Conservation (phyloP, 768 basidiomycete genomes). For the Leccinum disarticulatum region DNA sequence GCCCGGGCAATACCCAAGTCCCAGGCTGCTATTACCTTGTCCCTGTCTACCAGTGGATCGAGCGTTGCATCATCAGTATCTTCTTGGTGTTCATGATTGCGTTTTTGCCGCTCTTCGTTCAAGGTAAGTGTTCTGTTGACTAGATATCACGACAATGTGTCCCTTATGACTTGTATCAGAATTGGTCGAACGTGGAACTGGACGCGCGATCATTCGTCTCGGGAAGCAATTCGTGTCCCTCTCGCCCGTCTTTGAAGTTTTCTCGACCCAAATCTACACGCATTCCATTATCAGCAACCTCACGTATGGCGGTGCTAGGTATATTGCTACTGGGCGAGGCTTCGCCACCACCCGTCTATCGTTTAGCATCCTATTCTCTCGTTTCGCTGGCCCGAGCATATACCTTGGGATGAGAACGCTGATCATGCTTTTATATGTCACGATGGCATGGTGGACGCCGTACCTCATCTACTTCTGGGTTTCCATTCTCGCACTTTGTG, state of each 20-base stretch:
- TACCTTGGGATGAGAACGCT: slow-evolving; percentile 95
- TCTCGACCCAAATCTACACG: slow-evolving; percentile 97
- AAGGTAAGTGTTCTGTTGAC: slow-evolving; percentile 55
- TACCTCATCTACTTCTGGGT: slow-evolving; percentile 98
- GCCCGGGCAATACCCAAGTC: slow-evolving; percentile 65
- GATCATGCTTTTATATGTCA: slow-evolving; percentile 91
- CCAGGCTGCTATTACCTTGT: slow-evolving; percentile 93
- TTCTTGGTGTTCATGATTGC: slow-evolving; percentile 98
- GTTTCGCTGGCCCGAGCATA: slow-evolving; percentile 97
- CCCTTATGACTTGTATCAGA: slow-evolving; percentile 46
- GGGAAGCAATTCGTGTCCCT: slow-evolving; percentile 93
- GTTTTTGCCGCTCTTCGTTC: slow-evolving; percentile 91
- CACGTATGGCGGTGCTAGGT: slow-evolving; percentile 96
- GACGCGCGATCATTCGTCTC: slow-evolving; percentile 86
- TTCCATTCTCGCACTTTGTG: slow-evolving; percentile 86
- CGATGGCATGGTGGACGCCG: slow-evolving; percentile 86
- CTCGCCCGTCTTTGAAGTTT: slow-evolving; percentile 96
- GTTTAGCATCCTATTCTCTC: slow-evolving; percentile 94
- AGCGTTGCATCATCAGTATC: slow-evolving; percentile 94
- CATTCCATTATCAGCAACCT: slow-evolving; percentile 97
- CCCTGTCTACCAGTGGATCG: slow-evolving; percentile 95
- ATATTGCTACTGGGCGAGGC: slow-evolving; percentile 98
- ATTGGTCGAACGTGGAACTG: slow-evolving; percentile 92
- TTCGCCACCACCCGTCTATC: slow-evolving; percentile 95
- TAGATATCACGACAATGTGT: slow-evolving; percentile 15